A percentile compares a stretch with the other conserved stretches of the same genome.
phyloP scores from a whole-genome alignment of 176 grass and related monocot species.

The Oryza coarctata region DNA sequence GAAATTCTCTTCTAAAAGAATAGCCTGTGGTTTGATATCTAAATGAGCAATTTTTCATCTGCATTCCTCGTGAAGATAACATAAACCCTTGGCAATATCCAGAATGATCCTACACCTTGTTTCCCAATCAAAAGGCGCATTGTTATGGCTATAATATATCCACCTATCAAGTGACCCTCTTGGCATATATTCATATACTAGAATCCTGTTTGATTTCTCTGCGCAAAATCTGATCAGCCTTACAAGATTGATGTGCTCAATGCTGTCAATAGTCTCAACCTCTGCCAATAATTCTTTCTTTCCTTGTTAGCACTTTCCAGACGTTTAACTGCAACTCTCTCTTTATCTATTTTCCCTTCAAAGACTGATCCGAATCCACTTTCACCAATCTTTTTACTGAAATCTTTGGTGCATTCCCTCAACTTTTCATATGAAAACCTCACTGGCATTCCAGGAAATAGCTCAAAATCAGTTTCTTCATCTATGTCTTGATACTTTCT shows the following conservation, averaged over 20 bases:
- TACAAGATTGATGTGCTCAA: constrained; percentile 38
- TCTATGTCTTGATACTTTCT: constrained; percentile 7
- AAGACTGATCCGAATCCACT: constrained; percentile 42
- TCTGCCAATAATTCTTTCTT: constrained; percentile 39
- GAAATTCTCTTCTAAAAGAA: constrained; percentile 34
- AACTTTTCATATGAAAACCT: constrained; percentile 26
- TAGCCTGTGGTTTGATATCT: constrained; percentile 37
- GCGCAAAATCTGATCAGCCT: constrained; percentile 26
- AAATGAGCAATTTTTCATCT: constrained; percentile 36
- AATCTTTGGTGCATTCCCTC: constrained; percentile 28
- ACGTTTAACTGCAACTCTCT: constrained; percentile 35
- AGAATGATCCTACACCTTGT: constrained; percentile 23
- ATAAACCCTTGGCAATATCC: constrained; percentile 28
- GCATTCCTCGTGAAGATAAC: constrained; percentile 40
- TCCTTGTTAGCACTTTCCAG: constrained; percentile 32
- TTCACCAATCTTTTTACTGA: constrained; percentile 39
- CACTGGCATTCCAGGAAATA: constrained; percentile 20
- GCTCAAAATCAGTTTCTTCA: constrained; percentile 22
- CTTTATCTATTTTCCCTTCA: constrained; percentile 33
- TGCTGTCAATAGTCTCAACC: constrained; percentile 30
- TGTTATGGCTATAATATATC: constrained; percentile 14
- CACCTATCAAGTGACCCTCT: constrained; percentile 42
- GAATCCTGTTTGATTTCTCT: constrained; percentile 30
- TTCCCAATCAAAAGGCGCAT: constrained; percentile 32
- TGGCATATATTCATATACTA: constrained; percentile 35